Conservation (phyloP, 176 grass and related monocot species). For the Oryza glaberrima region DNA sequence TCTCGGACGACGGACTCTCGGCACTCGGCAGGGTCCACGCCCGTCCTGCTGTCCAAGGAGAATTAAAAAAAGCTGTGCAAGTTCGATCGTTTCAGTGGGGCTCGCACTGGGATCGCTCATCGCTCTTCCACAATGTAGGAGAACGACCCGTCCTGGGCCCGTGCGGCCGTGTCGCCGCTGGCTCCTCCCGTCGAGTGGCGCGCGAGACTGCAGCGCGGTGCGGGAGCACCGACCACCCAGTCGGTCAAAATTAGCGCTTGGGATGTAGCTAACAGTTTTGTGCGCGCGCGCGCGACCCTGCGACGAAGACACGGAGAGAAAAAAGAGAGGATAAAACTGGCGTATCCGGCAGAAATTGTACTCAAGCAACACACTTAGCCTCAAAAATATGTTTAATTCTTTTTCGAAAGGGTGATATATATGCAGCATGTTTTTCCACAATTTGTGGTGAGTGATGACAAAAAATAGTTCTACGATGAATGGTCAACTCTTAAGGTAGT, state of each 20-base stretch:
- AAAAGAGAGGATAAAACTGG: too few species aligned
- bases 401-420: too few species aligned
- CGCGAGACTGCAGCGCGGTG: not conserved
- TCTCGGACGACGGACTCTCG: not conserved
- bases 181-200: not conserved
- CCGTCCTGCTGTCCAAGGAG: not conserved
- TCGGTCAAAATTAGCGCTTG: not conserved
- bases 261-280: too few species aligned
- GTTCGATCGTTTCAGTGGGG: not conserved
- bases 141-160: not conserved
- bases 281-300: too few species aligned
- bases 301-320: too few species aligned
- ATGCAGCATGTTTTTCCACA: too few species aligned
- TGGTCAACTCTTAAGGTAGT: too few species aligned
- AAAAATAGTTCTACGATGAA: too few species aligned
- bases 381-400: too few species aligned
- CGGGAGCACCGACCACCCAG: not conserved
- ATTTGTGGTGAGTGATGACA: too few species aligned
- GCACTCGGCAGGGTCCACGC: not conserved
- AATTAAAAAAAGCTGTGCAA: not conserved
- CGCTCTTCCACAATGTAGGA: not conserved
- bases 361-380: too few species aligned
- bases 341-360: too few species aligned
- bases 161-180: not conserved
- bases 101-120: not conserved